Percentiles rank a stretch among this genome's conserved stretches.
Conservation (phyloP, 2,329 filamentous ascomycete genomes). For the Tolypocladium inflatum region DNA sequence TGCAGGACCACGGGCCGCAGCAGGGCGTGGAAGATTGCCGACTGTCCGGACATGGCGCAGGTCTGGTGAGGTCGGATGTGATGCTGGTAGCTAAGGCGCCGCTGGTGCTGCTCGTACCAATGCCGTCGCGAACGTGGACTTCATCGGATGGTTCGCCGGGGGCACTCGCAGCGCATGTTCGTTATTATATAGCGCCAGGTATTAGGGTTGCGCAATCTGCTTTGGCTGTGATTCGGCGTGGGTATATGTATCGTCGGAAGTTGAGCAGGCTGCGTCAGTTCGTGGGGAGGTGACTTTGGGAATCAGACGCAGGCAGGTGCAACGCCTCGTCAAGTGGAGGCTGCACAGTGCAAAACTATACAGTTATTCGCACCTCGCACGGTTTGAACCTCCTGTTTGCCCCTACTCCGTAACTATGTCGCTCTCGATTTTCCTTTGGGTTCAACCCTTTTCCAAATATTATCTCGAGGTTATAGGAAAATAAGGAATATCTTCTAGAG, state of each 20-base stretch:
- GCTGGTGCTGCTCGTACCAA: conserved; percentile 11
- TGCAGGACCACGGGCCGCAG: conserved; percentile 82
- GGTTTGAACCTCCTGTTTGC: not conserved
- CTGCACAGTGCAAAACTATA: not conserved
- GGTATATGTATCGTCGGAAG: not conserved
- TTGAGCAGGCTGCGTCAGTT: not conserved
- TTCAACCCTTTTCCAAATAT: no score
- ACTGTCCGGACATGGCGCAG: conserved; percentile 34
- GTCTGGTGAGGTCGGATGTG: not conserved
- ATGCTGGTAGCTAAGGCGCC: not conserved
- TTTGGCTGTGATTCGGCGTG: not conserved
- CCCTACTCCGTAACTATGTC: not conserved
- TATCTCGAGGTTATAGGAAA: not conserved
- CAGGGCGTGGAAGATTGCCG: conserved; percentile 58
- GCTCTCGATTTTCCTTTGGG: no score
- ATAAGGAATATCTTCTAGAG: not conserved
- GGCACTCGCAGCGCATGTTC: conserved; percentile 19
- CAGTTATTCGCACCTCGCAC: not conserved
- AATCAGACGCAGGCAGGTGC: not conserved
- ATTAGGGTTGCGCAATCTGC: not conserved
- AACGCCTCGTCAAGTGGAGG: not conserved
- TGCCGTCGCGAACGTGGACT: conserved; percentile 17
- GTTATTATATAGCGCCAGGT: not conserved
- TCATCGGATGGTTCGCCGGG: conserved; percentile 17
- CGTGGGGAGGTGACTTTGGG: no score